Conservation (phyloP, 2,329 filamentous ascomycete species). For the Aureobasidium sp. region DNA sequence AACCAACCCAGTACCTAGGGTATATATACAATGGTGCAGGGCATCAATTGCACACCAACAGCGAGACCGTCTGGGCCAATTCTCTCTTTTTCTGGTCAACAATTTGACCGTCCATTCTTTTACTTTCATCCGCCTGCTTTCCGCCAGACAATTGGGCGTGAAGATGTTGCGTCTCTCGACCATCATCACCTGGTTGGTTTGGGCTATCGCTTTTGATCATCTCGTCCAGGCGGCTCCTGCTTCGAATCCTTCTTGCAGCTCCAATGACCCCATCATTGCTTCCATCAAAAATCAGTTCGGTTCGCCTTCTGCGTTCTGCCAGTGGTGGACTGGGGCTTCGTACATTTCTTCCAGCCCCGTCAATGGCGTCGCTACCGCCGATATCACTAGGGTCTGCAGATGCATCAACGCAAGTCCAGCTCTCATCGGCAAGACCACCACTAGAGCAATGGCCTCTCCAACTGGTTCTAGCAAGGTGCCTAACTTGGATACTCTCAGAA, state of each 20-base stretch:
- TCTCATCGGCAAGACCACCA: slow-evolving; percentile 9
- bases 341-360: slow-evolving; percentile 10
- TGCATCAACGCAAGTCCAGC: slow-evolving; percentile 1
- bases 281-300: slow-evolving; percentile 15
- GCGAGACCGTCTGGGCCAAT: slow-evolving; percentile 1
- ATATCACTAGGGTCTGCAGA: slow-evolving; percentile 16
- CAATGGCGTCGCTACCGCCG: neutral
- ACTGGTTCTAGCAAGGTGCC: slow-evolving; percentile 9
- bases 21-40: neutral
- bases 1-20: neutral
- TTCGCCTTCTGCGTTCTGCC: slow-evolving; percentile 3
- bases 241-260: neutral
- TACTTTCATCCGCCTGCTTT: neutral
- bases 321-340: slow-evolving; percentile 9
- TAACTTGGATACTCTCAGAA: slow-evolving; percentile 9
- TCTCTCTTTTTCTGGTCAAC: neutral
- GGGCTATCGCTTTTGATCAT: neutral
- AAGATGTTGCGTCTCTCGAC: neutral
- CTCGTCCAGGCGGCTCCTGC: neutral
- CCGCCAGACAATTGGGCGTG: no score
- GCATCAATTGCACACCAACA: neutral
- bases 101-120: neutral
- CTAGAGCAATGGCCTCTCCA: slow-evolving; percentile 5
- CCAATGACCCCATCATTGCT: neutral
- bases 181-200: neutral